A percentile compares a stretch with the other conserved stretches of the same genome.
Conservation (phyloP, 305 asterid genomes). For the Vinca major region DNA sequence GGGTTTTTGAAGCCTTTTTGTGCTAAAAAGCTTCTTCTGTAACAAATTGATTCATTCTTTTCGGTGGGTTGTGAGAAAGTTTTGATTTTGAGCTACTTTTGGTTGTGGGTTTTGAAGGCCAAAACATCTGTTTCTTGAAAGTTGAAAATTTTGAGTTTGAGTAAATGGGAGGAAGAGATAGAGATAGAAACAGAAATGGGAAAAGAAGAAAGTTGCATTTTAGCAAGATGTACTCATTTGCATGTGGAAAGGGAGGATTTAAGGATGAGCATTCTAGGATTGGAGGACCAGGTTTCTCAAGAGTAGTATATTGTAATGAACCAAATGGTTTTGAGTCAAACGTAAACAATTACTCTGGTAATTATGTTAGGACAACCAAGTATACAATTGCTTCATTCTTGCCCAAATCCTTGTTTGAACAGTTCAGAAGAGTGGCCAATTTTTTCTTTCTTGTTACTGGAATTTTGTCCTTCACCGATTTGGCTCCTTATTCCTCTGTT, state of each 20-base stretch:
- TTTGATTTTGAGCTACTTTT: slow-evolving; percentile 17
- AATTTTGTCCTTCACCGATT: slow-evolving; percentile 51
- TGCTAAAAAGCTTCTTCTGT: neutral
- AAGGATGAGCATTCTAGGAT: slow-evolving; percentile 61
- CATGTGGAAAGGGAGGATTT: slow-evolving; percentile 42
- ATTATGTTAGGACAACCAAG: slow-evolving; percentile 75
- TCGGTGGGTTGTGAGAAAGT: slow-evolving; percentile 23
- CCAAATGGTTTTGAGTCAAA: slow-evolving; percentile 38
- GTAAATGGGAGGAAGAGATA: slow-evolving; percentile 7
- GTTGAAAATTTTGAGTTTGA: slow-evolving; percentile 13
- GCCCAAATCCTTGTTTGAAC: slow-evolving; percentile 84
- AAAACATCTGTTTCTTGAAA: slow-evolving; percentile 15
- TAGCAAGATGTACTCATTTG: slow-evolving; percentile 73
- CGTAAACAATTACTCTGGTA: slow-evolving; percentile 36
- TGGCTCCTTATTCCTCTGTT: slow-evolving; percentile 63
- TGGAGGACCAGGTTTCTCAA: slow-evolving; percentile 84
- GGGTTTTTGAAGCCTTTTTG: slow-evolving; percentile 18
- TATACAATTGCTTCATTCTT: slow-evolving; percentile 74
- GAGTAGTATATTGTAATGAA: slow-evolving; percentile 75
- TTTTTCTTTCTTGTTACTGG: slow-evolving; percentile 75
- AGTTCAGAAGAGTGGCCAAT: slow-evolving; percentile 91
- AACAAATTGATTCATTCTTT: slow-evolving; percentile 20
- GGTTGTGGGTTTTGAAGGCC: slow-evolving; percentile 14
- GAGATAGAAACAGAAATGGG: slow-evolving; percentile 33
- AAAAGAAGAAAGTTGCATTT: slow-evolving; percentile 46